Conservation (phyloP, 139 green algal genomes). For the Limnomonas spitsbergensis region DNA sequence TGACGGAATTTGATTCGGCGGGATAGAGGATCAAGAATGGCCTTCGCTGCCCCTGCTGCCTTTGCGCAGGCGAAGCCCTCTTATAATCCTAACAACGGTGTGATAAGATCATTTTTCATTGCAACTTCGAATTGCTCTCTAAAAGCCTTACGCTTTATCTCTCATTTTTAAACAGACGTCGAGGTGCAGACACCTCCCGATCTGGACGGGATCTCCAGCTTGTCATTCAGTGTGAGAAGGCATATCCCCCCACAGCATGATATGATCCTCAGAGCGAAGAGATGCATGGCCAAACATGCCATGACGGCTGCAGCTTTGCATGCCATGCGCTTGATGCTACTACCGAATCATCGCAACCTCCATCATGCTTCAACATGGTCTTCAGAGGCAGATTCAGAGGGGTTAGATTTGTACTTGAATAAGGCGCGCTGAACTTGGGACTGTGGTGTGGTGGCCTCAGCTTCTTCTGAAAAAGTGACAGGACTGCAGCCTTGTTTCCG, state of each 20-base stretch:
- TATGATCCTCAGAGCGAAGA: background rate
- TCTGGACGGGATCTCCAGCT: constrained; percentile 77
- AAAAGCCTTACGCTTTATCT: background rate
- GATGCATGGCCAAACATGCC: background rate
- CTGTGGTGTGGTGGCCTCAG: no score
- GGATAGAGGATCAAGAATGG: no score
- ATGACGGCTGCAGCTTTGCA: background rate
- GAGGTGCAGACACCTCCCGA: constrained; percentile 62
- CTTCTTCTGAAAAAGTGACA: no score
- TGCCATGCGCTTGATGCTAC: no score
- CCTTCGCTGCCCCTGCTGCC: no score
- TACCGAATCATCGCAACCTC: no score
- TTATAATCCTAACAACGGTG: constrained; percentile 74
- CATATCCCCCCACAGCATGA: background rate
- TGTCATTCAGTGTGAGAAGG: constrained; percentile 68
- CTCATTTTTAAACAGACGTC: constrained; percentile 38
- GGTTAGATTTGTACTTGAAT: background rate
- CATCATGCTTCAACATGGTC: no score
- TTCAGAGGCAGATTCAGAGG: background rate
- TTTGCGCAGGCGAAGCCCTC: constrained; percentile 10
- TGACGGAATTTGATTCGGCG: no score
- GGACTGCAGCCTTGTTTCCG: no score
- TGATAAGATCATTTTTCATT: background rate
- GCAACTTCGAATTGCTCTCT: background rate
- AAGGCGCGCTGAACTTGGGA: no score